Conservation (phyloP, 768 basidiomycete species). For the Boletales sp. region DNA sequence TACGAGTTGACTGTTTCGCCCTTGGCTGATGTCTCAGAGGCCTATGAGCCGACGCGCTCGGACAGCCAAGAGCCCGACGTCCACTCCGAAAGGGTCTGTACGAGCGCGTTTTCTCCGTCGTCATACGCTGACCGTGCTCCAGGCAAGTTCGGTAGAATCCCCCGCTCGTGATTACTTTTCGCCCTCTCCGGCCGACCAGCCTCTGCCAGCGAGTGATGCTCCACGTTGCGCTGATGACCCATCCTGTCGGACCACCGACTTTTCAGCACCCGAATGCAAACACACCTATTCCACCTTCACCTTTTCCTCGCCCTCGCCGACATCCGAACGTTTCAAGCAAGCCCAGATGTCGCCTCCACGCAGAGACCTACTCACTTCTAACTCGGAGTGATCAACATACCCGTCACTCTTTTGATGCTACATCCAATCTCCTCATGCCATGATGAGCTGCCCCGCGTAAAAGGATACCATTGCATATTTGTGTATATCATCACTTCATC, state of each 20-base stretch:
- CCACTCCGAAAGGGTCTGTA: conserved; percentile 47
- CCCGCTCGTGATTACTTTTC: conserved; percentile 54
- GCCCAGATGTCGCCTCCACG: conserved; percentile 32
- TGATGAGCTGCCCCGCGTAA: conserved; percentile 8
- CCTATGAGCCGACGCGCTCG: conserved; percentile 49
- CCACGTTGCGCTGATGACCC: conserved; percentile 39
- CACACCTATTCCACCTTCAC: conserved; percentile 73
- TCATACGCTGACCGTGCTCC: not conserved
- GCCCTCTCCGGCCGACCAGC: conserved; percentile 12
- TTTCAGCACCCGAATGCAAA: conserved; percentile 74
- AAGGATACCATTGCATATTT: conserved; percentile 31
- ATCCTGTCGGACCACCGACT: conserved; percentile 63
- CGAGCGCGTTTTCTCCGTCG: not conserved
- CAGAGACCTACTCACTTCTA: conserved; percentile 19
- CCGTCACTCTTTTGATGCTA: not conserved
- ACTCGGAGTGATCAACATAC: conserved; percentile 16
- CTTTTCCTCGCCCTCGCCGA: conserved; percentile 69
- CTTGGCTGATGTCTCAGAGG: conserved; percentile 70
- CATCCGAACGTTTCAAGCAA: conserved; percentile 51
- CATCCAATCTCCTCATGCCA: conserved; percentile 1
- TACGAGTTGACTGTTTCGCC: conserved; percentile 78
- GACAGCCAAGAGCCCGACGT: conserved; percentile 39
- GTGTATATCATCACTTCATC: conserved; percentile 33
- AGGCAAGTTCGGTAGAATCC: conserved; percentile 57
- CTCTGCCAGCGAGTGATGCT: conserved; percentile 31